These are phyloP conservation scores for Trypanosoma avium DNA, from an alignment of 208 protist genomes.

Conservation along the genomic window DNA sequence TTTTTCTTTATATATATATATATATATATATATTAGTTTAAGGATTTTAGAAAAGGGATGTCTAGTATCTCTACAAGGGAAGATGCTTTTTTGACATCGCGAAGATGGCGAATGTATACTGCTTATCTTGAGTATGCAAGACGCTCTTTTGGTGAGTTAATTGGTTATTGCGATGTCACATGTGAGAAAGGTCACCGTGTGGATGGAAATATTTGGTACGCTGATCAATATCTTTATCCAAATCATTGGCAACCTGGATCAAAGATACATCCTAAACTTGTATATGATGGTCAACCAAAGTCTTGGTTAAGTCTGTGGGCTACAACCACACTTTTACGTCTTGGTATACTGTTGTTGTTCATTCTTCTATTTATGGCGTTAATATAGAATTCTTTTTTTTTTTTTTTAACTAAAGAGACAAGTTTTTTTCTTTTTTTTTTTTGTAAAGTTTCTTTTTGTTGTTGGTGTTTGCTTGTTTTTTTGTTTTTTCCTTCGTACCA, in stretches of 20 bases:
- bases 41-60: background rate
- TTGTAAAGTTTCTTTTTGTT: too few relatives aligned
- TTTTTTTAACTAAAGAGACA: background rate
- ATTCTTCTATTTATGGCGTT: conserved; percentile 14
- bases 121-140: background rate
- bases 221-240: conserved; percentile 71
- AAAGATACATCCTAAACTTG: conserved; percentile 18
- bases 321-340: background rate
- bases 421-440: background rate
- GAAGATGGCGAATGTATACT: background rate
- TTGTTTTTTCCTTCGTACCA: too few relatives aligned
- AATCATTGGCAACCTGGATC: conserved; percentile 75
- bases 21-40: too few relatives aligned
- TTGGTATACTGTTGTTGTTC: conserved; percentile 9
- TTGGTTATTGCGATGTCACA: conserved; percentile 29
- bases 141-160: conserved; percentile 18
- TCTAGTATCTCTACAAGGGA: background rate
- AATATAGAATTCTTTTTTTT: conserved; percentile 1
- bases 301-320: conserved; percentile 23
- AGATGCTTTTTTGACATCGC: background rate
- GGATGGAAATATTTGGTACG: conserved; percentile 77
- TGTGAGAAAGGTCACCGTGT: conserved; percentile 34
- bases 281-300: conserved; percentile 20
- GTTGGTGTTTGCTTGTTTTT: too few relatives aligned
- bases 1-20: too few relatives aligned